Percentiles rank a stretch among this genome's conserved stretches.
Evolutionary conservation across 139 green algal genomes (phyloP).

Genomic region (Zygnema cylindricum): DNA sequence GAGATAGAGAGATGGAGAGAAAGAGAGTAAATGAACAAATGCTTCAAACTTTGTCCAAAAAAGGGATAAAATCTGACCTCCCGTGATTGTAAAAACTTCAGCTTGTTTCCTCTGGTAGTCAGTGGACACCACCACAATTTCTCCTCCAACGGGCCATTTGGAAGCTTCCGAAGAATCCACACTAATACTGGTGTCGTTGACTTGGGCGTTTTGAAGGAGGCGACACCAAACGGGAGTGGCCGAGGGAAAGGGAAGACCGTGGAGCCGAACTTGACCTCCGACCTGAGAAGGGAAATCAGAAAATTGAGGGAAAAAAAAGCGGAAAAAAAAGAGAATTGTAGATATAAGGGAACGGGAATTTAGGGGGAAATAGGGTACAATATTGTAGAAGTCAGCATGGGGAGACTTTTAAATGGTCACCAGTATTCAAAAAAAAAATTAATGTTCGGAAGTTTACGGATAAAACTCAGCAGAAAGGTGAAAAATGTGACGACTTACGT

Average conservation of each 20-base stretch:
- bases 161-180: background rate
- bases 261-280: slow-evolving; percentile 28
- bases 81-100: slow-evolving; percentile 42
- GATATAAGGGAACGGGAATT: no score
- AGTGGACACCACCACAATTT: slow-evolving; percentile 34
- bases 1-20: no score
- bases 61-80: background rate
- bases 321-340: no score
- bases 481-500: no score
- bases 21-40: background rate
- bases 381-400: no score
- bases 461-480: no score
- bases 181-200: background rate
- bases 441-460: no score
- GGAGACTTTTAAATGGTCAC: no score
- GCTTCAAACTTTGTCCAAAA: background rate
- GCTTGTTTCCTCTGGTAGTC: slow-evolving; percentile 49
- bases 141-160: slow-evolving; percentile 24
- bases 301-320: no score
- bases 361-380: no score
- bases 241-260: slow-evolving; percentile 26
- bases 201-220: background rate
- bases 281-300: no score
- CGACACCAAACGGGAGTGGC: slow-evolving; percentile 11
- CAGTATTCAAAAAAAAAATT: no score